These are phyloP conservation scores for Ceriops tagal DNA, from an alignment of 345 rosid genomes.

Conservation along the genomic window DNA sequence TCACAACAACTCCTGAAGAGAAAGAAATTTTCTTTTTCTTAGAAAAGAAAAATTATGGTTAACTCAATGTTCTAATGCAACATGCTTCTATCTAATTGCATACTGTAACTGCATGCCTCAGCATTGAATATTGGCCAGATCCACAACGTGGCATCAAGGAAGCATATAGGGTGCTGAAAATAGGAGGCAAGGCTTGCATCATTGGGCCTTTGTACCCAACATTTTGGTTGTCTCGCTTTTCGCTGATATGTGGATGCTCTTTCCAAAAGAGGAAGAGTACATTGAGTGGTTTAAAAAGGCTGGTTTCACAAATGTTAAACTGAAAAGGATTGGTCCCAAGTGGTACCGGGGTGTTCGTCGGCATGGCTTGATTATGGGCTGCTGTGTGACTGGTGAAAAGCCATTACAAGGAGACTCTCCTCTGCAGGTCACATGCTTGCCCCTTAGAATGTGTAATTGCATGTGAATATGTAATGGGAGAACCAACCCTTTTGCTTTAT, in stretches of 20 bases:
- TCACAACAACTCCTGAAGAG: no score
- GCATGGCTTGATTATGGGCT: slow-evolving; percentile 41
- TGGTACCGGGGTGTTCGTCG: slow-evolving; percentile 39
- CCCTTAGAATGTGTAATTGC: background rate
- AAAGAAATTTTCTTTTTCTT: no score
- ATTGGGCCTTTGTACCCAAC: slow-evolving; percentile 41
- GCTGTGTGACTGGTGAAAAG: no score
- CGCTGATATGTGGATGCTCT: slow-evolving; percentile 41
- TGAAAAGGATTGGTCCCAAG: slow-evolving; percentile 42
- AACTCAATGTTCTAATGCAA: background rate
- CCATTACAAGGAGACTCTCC: no score
- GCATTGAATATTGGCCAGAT: slow-evolving; percentile 42
- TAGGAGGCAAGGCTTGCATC: slow-evolving; percentile 39
- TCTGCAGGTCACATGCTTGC: no score
- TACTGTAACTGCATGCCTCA: slow-evolving; percentile 8
- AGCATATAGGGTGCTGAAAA: slow-evolving; percentile 36
- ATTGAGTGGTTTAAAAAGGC: slow-evolving; percentile 40
- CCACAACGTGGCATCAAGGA: slow-evolving; percentile 38
- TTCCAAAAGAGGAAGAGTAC: slow-evolving; percentile 40
- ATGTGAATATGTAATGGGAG: background rate
- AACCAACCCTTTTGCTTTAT: background rate
- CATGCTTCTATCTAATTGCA: background rate
- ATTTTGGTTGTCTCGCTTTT: slow-evolving; percentile 40
- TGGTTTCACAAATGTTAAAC: slow-evolving; percentile 32
- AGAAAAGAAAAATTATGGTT: no score